A percentile compares a stretch with the other conserved stretches of the same genome.
These are phyloP conservation scores for Verticillium dahliae DNA, from an alignment of 2,329 filamentous ascomycete genomes.

Conservation along the genomic window DNA sequence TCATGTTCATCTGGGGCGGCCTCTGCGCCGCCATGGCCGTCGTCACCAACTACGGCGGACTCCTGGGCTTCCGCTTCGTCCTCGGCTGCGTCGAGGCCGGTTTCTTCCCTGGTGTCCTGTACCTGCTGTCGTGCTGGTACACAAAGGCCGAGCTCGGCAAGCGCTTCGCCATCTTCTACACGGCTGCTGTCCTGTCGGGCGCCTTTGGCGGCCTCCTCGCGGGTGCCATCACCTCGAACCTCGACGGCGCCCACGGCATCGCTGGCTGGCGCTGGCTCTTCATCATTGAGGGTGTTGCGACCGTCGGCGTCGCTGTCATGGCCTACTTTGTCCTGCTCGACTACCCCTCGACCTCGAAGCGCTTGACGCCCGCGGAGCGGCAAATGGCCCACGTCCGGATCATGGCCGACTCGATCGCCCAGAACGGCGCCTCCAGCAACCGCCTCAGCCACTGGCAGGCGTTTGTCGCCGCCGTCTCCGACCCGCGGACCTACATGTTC, in stretches of 20 bases:
- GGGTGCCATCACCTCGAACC: conserved; percentile 38
- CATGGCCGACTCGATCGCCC: conserved; percentile 35
- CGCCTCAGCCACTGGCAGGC: conserved; percentile 27
- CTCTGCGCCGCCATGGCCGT: conserved; percentile 39
- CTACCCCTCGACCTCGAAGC: conserved; percentile 57
- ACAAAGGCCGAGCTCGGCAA: conserved; percentile 33
- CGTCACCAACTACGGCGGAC: conserved; percentile 30
- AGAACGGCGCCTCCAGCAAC: conserved; percentile 35
- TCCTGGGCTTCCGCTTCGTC: conserved; percentile 41
- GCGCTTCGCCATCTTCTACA: conserved; percentile 40
- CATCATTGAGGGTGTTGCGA: conserved; percentile 30
- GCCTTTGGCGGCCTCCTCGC: conserved; percentile 45
- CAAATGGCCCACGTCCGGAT: conserved; percentile 45
- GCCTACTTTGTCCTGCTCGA: conserved; percentile 40
- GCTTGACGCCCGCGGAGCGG: conserved; percentile 55
- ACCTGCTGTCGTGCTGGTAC: conserved; percentile 40
- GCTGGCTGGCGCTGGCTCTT: conserved; percentile 23
- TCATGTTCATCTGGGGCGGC: conserved; percentile 34
- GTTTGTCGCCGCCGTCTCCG: conserved; percentile 29
- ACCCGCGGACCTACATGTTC: conserved; percentile 46
- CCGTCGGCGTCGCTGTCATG: conserved; percentile 27
- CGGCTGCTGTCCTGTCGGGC: conserved; percentile 39
- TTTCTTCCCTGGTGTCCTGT: conserved; percentile 41
- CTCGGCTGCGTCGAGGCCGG: conserved; percentile 40
- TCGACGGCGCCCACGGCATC: conserved; percentile 19